Base-by-base conservation (phyloP, 305 asterid species). In the Withania somnifera region DNA sequence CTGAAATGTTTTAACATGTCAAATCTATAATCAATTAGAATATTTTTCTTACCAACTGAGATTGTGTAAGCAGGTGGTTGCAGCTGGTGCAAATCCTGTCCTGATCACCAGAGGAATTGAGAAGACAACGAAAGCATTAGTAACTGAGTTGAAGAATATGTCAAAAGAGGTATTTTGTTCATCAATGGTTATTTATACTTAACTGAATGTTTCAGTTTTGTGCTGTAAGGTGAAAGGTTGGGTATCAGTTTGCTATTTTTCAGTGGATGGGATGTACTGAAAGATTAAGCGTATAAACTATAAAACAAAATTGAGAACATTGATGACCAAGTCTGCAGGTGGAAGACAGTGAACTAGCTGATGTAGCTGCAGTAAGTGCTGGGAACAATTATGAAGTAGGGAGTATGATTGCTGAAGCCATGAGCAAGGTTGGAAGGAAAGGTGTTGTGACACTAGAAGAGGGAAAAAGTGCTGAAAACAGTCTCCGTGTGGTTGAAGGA, bases 61-160 rank as follows among this genome's bases (percentile, higher is more conserved):
- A 14, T 78, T 34, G 6, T 80, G 42, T 67, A 63, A 79, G 76
- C 87, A 95, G 98, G 99, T 96, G 71, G 97, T 97, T 26, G 99
- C 99, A 63, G 98, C 98, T 82, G 99, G 99, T 82, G 94, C 98
- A 7, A 97, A 97, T 83, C 98, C 99, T 53, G 97, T 95, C 81
- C 92, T 92, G 54, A 95, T 97, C 64, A 95, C 98, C 5, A 90
- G 98, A 80, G 99, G 99, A 84, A 95, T 97, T 80, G 98, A 93
- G 85, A 97, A 93, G 89, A 97, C 98, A 4, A 68, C 95, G 82
- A 97, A 91, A 85, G 99, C 98, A 20, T 86, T 97, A 85, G 98
- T 97, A 17, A 64, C 91, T 53, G 98, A 97, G 88, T 89, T 96
- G 78, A 93, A 94, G 84, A 84, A 82, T 22, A 89, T 97, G 88